Conservation (phyloP, 768 basidiomycete species). For the Phylloporus sp. region DNA sequence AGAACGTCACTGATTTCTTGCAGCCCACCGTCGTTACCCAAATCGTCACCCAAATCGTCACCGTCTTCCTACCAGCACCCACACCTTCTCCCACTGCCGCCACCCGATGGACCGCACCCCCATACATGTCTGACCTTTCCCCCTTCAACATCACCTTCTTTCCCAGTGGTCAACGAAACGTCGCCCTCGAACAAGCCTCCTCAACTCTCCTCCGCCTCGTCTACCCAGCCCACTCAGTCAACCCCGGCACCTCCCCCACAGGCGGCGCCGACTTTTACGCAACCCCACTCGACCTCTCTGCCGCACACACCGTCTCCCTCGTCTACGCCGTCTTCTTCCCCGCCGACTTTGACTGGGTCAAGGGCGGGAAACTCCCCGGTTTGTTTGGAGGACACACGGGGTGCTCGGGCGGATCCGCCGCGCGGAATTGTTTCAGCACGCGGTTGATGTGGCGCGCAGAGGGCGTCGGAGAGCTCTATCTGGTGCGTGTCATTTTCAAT, state of each 20-base stretch:
- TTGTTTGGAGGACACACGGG: conserved; percentile 62
- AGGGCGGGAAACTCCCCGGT: conserved; percentile 82
- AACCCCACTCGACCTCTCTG: conserved; percentile 38
- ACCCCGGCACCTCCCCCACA: conserved; percentile 55
- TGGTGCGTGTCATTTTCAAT: conserved; percentile 53
- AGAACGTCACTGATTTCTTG: too few species aligned
- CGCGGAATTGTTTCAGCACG: conserved; percentile 74
- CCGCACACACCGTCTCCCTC: conserved; percentile 51
- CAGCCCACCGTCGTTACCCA: conserved; percentile 9
- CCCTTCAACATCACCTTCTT: conserved; percentile 57
- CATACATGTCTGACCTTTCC: conserved; percentile 51
- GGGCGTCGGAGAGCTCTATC: conserved; percentile 72
- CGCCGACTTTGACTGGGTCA: conserved; percentile 66
- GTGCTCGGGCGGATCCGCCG: conserved; percentile 74
- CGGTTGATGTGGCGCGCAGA: conserved; percentile 74
- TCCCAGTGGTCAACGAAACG: conserved; percentile 49
- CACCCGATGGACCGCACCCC: conserved; percentile 47
- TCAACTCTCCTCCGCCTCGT: conserved; percentile 53
- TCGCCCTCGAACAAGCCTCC: conserved; percentile 42
- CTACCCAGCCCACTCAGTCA: conserved; percentile 66
- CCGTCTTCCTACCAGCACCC: conserved; percentile 7
- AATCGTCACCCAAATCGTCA: conserved; percentile 6
- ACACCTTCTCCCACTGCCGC: background rate
- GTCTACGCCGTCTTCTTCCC: conserved; percentile 78
- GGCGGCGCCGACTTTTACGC: conserved; percentile 75